Evolutionary conservation across 305 asterid species (phyloP).

Genomic region (Striga hermonthica): DNA sequence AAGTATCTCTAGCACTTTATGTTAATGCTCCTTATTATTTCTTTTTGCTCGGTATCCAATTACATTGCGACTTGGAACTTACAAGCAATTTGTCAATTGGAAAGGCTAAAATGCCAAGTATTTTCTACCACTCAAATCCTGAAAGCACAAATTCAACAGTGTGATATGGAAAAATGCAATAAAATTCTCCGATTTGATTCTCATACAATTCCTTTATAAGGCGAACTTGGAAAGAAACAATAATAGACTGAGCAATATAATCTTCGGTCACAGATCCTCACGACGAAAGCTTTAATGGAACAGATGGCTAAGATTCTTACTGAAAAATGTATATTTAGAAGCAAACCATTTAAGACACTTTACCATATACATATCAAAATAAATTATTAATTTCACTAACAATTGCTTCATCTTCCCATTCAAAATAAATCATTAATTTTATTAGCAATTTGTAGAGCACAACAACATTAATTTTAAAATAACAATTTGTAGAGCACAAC

Average conservation of each 20-base stretch:
- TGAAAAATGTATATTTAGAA: background rate
- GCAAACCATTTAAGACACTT: constrained; percentile 18
- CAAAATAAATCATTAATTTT: too few relatives aligned
- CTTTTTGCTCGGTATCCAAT: too few relatives aligned
- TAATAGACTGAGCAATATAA: constrained; percentile 20
- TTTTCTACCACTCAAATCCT: constrained; percentile 81
- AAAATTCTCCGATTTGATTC: constrained; percentile 85
- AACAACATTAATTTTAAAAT: too few relatives aligned
- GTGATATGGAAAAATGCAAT: constrained; percentile 87
- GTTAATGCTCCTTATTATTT: too few relatives aligned
- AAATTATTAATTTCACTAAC: too few relatives aligned
- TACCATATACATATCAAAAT: background rate
- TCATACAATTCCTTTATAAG: constrained; percentile 92
- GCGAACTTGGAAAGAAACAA: constrained; percentile 66
- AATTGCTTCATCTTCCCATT: too few relatives aligned
- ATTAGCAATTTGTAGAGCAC: too few relatives aligned
- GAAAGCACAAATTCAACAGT: constrained; percentile 75
- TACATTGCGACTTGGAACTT: too few relatives aligned
- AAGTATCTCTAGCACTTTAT: too few relatives aligned
- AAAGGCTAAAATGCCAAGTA: too few relatives aligned
- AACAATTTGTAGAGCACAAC: too few relatives aligned
- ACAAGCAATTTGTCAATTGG: too few relatives aligned
- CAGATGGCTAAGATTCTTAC: background rate
- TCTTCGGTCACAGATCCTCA: constrained; percentile 21
- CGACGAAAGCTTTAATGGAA: constrained; percentile 1